These are phyloP conservation scores for Malassezia sp. DNA, from an alignment of 1,284 basidiomycete genomes.

Conservation along the genomic window DNA sequence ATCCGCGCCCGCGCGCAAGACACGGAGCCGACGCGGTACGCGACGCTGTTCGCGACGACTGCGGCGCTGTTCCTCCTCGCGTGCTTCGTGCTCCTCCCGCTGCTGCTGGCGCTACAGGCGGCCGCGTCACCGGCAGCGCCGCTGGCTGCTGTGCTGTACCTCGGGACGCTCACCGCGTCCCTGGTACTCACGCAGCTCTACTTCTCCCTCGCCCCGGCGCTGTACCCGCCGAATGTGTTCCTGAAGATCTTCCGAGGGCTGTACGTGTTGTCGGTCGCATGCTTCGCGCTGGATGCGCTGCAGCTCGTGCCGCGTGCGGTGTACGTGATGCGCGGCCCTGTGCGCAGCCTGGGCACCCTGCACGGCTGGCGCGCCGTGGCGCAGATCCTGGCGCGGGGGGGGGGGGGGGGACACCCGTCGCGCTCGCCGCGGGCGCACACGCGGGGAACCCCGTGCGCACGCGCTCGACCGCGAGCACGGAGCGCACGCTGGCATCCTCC, in stretches of 20 bases:
- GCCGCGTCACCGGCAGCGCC: slow-evolving; percentile 31
- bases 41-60: slow-evolving; percentile 19
- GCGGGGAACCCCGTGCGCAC: not conserved
- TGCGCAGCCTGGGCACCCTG: not conserved
- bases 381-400: not conserved
- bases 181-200: slow-evolving; percentile 31
- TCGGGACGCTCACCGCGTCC: slow-evolving; percentile 21
- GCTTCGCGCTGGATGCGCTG: slow-evolving; percentile 26
- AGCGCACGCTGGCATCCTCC: slow-evolving; percentile 2
- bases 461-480: slow-evolving; percentile 6
- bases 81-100: slow-evolving; percentile 35
- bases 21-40: slow-evolving; percentile 21
- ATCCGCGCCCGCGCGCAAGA: slow-evolving; percentile 13
- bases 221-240: slow-evolving; percentile 35
- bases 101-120: slow-evolving; percentile 30
- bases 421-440: not conserved
- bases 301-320: slow-evolving; percentile 10
- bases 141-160: slow-evolving; percentile 25
- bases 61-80: slow-evolving; percentile 25
- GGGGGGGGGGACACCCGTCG: not conserved
- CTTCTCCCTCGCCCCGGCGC: slow-evolving; percentile 31
- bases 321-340: slow-evolving; percentile 3
- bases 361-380: not conserved
- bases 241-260: slow-evolving; percentile 28
- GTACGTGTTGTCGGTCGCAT: slow-evolving; percentile 27